Evolutionary conservation across 139 green algal genomes (phyloP), one percentile per base, ranked within the genome.

Genomic region (Nannochloris sp.): DNA sequence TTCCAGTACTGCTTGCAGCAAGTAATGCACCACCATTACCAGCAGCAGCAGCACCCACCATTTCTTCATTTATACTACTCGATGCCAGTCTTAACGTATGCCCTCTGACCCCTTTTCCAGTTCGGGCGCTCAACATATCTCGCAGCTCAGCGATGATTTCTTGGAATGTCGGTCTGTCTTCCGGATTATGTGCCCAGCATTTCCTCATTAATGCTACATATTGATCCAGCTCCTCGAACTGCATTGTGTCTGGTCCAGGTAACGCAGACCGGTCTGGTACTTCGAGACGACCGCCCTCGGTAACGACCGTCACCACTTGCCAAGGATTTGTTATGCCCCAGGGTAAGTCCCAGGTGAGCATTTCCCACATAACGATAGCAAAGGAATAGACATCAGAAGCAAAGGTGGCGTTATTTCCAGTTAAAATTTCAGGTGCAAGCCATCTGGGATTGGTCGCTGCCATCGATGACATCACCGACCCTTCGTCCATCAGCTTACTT

Each of bases 281-380:
- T 13, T 84, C 73, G 37, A 88, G 86, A 5, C 86, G 67, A 13
- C 70, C 57, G 37, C 81, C 74, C 32, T 85, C 73, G 4, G 64
- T 83, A 31, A 90, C 81, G 2, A 83, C 73, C 12, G 67, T 78
- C 44, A 87, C 81, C 58, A 92, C 79, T 72, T 87, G 81, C 79
- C 80, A 87, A 29, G 81, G 73, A 34, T 75, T 75, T 39, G 58
- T 71, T 29, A 70, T 46, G 35, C 75, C 65, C 71, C 85, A 96
- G 4, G 89, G 89, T 69, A 90, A 77, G 64, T 88, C 76, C 89
- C 85, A 96, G 19, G 89, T 95, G 33, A 94, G 67, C 74, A 94
- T 39, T 76, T 84, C 77, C 77, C 77, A 84, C 70, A 86, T 68
- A 56, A 83, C 73, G 44, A 87, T 68, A 33, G 71, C 81, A 55